Conservation (phyloP, 768 basidiomycete genomes). For the Boletus edulis region DNA sequence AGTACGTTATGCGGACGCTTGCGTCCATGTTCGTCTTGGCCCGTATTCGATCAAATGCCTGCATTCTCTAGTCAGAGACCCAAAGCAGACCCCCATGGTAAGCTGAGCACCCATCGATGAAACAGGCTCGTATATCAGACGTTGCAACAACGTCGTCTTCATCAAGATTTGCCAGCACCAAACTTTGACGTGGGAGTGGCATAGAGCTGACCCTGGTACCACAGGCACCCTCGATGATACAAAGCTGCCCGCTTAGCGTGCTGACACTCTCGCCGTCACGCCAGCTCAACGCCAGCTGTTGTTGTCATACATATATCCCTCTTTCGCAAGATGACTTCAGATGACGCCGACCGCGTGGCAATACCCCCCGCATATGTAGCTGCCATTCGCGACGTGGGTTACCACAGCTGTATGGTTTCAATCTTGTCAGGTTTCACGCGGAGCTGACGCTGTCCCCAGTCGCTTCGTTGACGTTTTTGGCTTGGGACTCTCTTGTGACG, state of each 20-base stretch:
- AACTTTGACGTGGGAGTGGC: background rate
- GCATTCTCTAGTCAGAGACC: too few relatives aligned
- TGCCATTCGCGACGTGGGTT: constrained; percentile 8
- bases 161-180: background rate
- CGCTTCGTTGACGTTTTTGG: constrained; percentile 7
- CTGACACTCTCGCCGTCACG: too few relatives aligned
- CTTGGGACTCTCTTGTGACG: constrained; percentile 12
- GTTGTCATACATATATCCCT: too few relatives aligned
- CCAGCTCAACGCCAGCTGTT: too few relatives aligned
- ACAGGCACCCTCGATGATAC: background rate
- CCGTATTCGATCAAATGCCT: too few relatives aligned
- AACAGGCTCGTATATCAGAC: background rate
- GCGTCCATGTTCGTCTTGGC: too few relatives aligned
- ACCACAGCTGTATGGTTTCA: constrained; percentile 3
- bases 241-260: background rate
- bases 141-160: background rate
- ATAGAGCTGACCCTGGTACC: background rate
- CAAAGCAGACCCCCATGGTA: too few relatives aligned
- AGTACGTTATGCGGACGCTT: too few relatives aligned
- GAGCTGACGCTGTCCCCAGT: constrained; percentile 8
- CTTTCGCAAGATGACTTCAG: background rate
- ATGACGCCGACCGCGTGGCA: too few relatives aligned
- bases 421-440: background rate
- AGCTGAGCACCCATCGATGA: background rate
- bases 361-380: background rate